Base-by-base conservation (phyloP, 305 asterid genomes). In the Fraxinus xanthoxyloides region DNA sequence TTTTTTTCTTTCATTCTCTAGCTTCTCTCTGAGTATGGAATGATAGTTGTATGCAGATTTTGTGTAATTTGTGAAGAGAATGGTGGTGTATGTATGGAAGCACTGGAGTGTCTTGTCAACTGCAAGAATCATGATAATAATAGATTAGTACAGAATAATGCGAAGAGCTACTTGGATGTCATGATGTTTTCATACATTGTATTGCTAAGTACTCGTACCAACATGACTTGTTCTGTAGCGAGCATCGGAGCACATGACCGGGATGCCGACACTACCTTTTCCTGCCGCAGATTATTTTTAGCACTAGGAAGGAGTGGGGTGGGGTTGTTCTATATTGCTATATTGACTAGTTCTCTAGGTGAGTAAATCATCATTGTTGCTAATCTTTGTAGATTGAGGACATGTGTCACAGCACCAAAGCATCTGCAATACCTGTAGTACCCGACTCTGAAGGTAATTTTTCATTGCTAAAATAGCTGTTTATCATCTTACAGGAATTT, bases 401-500 rank as follows among this genome's bases (percentile, higher is more conserved):
- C 83, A 92, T 96, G 96, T 94, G 98, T 82, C 93, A 89, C 84
- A 89, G 88, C 82, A 91, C 97, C 82, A 90, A 87, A 81, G 93
- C 99, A 88, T 91, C 97, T 84, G 99, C 95, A 24, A 81, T 96
- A 84, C 98, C 99, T 38, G 97, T 96, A 38, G 80, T 96, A 85
- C 97, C 98, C 34, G 99, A 96, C 63, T 96, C 98, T 28, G 99
- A 96, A 94, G 99, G 99, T 95, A 82, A 67, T 70, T 67, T 67
- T 32, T 79, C 19, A 10, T 86, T 89, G 56, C 75, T 80, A 34
- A 17, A 26, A 34, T 70, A 63, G 51, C 61, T 78, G 48, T 73
- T 74, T 70, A 85, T 51, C 28, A 46, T 70, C 51, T 70, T 23
- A 77, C 8, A 67, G 77, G 61, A 38, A 21, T 72, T 67, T 48